A percentile compares a stretch with the other conserved stretches of the same genome.
Evolutionary conservation across 73 alveolate genomes (phyloP).

Genomic region (Paramecium octaurelia): DNA sequence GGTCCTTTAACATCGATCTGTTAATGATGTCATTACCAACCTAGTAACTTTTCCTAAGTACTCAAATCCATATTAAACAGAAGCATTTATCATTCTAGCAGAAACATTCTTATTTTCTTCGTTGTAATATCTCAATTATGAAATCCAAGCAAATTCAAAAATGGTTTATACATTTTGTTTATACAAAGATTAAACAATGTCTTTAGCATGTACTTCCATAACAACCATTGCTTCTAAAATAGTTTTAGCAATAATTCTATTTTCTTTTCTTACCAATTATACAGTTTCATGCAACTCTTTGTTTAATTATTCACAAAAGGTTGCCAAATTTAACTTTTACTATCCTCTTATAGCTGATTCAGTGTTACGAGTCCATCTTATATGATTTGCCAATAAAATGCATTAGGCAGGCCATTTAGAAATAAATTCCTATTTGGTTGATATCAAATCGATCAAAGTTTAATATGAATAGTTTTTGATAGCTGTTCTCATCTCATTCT

Average conservation of each 20-base stretch:
- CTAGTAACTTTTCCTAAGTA: slow-evolving; percentile 87
- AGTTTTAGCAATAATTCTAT: slow-evolving; percentile 60
- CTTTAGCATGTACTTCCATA: slow-evolving; percentile 84
- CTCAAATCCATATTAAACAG: slow-evolving; percentile 84
- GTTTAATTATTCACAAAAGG: not conserved
- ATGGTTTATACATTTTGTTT: slow-evolving; percentile 55
- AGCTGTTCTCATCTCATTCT: slow-evolving; percentile 85
- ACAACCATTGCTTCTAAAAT: slow-evolving; percentile 78
- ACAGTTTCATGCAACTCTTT: slow-evolving; percentile 71
- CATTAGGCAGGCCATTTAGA: not conserved
- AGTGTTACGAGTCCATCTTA: slow-evolving; percentile 49
- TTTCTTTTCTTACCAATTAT: slow-evolving; percentile 68
- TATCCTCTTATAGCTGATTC: slow-evolving; percentile 42
- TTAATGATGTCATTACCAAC: slow-evolving; percentile 89
- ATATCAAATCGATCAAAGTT: not conserved
- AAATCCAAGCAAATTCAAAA: slow-evolving; percentile 77
- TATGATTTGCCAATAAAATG: slow-evolving; percentile 1
- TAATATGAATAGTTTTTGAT: slow-evolving; percentile 77
- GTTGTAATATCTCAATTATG: slow-evolving; percentile 74
- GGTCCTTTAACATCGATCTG: slow-evolving; percentile 92
- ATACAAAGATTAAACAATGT: slow-evolving; percentile 66
- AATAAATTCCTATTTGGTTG: not conserved
- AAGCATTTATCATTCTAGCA: slow-evolving; percentile 11
- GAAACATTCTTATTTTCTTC: not conserved
- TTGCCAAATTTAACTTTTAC: not conserved